Percentiles rank a stretch among this genome's conserved stretches.
These are phyloP conservation scores for Leccinum pallidistipes DNA, from an alignment of 1,284 basidiomycete species.

Conservation along the genomic window DNA sequence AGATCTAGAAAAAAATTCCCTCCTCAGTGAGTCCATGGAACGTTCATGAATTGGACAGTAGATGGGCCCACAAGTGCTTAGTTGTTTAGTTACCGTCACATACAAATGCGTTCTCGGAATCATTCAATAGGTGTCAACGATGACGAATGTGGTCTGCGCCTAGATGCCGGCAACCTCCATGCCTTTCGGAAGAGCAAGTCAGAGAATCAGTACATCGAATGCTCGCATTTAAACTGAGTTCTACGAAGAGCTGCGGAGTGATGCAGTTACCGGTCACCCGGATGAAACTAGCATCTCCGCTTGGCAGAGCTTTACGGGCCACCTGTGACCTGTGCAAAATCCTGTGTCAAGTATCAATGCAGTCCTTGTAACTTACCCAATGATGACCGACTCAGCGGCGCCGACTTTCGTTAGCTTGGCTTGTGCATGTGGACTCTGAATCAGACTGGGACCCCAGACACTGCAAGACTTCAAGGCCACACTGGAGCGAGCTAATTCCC, in stretches of 20 bases:
- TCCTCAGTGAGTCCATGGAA: not conserved
- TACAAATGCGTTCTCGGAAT: too few species aligned
- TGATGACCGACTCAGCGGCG: too few species aligned
- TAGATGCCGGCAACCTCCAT: not conserved
- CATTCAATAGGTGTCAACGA: too few species aligned
- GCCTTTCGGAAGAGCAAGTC: not conserved
- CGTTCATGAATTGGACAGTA: not conserved
- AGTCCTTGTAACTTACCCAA: too few species aligned
- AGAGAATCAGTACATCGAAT: not conserved
- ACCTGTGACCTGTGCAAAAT: not conserved
- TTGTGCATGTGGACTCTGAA: not conserved
- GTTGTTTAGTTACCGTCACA: too few species aligned
- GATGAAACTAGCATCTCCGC: not conserved
- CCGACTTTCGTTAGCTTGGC: too few species aligned
- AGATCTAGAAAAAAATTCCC: not conserved
- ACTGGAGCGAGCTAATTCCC: not conserved
- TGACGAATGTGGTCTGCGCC: not conserved
- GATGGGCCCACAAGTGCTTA: too few species aligned
- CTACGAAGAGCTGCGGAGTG: not conserved
- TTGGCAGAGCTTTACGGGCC: not conserved
- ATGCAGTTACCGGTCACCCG: not conserved
- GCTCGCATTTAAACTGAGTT: not conserved
- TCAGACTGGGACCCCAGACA: slow-evolving; percentile 24
- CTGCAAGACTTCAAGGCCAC: slow-evolving; percentile 3
- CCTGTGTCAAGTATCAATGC: not conserved